A percentile compares a stretch with the other conserved stretches of the same genome.
Conservation (phyloP, 2,329 filamentous ascomycete genomes). For the Pseudocercospora fuligena region DNA sequence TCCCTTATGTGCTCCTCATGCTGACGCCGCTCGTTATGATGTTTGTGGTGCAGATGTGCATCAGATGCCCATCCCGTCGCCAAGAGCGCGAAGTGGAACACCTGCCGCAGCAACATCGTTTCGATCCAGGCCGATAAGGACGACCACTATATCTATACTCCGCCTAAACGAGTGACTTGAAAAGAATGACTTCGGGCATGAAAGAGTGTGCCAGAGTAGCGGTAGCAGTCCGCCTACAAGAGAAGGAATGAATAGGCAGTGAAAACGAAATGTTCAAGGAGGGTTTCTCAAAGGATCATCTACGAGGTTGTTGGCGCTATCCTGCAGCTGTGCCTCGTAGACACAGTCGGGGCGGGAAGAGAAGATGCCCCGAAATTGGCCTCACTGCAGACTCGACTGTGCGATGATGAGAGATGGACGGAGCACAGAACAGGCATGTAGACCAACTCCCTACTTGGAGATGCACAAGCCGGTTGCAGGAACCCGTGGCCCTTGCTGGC, state of each 20-base stretch:
- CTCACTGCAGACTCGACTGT: neutral
- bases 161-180: neutral
- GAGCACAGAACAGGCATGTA: neutral
- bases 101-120: neutral
- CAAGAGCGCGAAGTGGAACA: slow-evolving; percentile 4
- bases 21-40: neutral
- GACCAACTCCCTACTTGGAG: neutral
- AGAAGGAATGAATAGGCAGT: neutral
- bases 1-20: neutral
- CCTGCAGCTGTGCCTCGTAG: neutral
- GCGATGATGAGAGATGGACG: neutral
- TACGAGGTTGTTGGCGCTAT: slow-evolving; percentile 5
- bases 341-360: neutral
- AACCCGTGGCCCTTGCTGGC: neutral
- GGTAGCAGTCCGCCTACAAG: neutral
- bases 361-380: neutral
- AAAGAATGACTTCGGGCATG: neutral
- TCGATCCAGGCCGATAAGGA: neutral
- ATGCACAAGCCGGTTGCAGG: neutral
- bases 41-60: neutral
- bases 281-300: neutral
- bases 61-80: neutral
- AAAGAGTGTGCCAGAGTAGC: neutral
- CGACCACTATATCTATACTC: neutral
- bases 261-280: neutral